Base-by-base conservation (phyloP, 805 yeast species). In the Candida andamanensis region DNA sequence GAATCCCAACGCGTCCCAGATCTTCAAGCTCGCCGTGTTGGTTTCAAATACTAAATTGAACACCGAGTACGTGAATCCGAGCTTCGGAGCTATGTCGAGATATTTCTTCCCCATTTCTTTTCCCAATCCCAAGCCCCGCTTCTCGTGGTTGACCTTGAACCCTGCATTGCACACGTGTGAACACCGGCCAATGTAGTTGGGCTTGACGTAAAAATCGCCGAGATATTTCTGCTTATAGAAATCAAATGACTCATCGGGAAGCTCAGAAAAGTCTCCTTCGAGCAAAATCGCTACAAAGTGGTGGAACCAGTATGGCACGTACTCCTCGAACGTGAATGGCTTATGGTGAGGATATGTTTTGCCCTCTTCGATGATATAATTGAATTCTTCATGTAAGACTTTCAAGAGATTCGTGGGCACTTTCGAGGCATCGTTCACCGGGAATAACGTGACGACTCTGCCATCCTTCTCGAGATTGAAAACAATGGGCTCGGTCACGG, bases 121-220 rank as follows among this genome's bases (percentile, higher is more conserved):
- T 1, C 95, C 96, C 11, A 85, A 56, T 7, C 82, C 80, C 28
- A 67, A 54, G 0, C 94, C 92, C 40, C 97, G 69, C 16, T 61
- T 60, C 0, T 41, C 41, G 6, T 67, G 63, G 37, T 72, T 72
- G 5, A 89, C 95, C 8, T 86, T 52, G 49, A 89, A 89, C 0
- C 94, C 95, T 0, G 79, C 96, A 52, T 89, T 89, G 48, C 95
- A 85, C 17, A 76, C 80, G 48, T 89, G 96, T 0, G 92, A 76
- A 41, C 90, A 80, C 36, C 95, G 71, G 6, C 95, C 95, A 2
- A 67, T 58, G 51, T 87, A 89, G 56, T 89, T 89, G 12, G 97
- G 95, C 49, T 84, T 86, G 46, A 87, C 66, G 54, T 80, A 84
- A 52, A 80, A 83, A 2, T 83, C 74, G 1, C 96, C 97, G 27